Conservation (phyloP, 2,329 filamentous ascomycete genomes). For the Aspergillus spinulosporus region DNA sequence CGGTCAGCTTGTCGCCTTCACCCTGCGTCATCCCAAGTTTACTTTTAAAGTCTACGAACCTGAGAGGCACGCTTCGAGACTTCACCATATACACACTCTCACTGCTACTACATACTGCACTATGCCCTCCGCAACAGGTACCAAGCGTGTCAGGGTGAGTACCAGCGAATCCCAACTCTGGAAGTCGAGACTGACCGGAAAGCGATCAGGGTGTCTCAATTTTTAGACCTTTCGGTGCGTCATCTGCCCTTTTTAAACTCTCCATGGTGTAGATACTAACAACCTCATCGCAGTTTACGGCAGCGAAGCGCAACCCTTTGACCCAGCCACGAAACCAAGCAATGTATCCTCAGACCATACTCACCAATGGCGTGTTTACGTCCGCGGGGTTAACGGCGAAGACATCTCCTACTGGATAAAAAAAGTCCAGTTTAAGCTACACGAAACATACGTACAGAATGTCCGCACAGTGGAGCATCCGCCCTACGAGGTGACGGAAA, state of each 20-base stretch:
- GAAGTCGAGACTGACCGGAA: constrained; percentile 22
- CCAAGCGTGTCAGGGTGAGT: constrained; percentile 55
- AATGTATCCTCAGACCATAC: constrained; percentile 86
- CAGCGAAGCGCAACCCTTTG: constrained; percentile 76
- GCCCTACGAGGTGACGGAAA: constrained; percentile 84
- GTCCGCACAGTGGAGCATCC: constrained; percentile 80
- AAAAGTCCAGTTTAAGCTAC: constrained; percentile 96
- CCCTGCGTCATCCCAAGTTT: neutral
- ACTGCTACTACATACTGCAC: constrained; percentile 1
- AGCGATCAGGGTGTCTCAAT: constrained; percentile 45
- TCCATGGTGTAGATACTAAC: neutral
- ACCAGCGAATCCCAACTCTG: neutral
- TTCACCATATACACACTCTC: neutral
- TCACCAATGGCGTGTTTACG: constrained; percentile 94
- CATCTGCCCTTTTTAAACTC: neutral
- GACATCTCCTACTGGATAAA: constrained; percentile 95
- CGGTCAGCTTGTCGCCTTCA: neutral
- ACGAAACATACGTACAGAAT: constrained; percentile 93
- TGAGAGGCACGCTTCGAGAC: neutral
- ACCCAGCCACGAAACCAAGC: constrained; percentile 72
- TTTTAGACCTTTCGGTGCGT: constrained; percentile 49
- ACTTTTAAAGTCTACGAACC: neutral
- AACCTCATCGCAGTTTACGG: constrained; percentile 62
- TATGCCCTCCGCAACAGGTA: constrained; percentile 57
- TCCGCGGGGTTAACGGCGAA: constrained; percentile 83